Conservation (phyloP, 1,284 basidiomycete genomes). For the Sporisorium exsertum region DNA sequence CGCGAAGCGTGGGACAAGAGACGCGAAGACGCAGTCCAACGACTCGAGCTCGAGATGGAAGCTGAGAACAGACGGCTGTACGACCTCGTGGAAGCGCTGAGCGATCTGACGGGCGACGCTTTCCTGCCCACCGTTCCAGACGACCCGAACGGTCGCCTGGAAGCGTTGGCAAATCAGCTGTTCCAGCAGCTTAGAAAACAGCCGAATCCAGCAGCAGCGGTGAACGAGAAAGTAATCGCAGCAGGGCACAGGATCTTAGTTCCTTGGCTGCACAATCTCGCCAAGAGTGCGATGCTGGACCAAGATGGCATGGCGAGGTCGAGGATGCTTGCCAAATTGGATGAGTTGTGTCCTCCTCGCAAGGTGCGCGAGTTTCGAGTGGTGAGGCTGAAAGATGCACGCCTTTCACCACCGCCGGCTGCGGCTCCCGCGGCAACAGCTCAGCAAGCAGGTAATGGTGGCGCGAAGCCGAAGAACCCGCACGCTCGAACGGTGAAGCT, state of each 20-base stretch:
- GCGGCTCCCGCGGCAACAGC: background rate
- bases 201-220: constrained; percentile 21
- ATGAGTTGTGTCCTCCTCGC: constrained; percentile 81
- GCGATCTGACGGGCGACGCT: constrained; percentile 20
- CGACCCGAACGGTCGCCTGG: constrained; percentile 22
- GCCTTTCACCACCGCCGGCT: constrained; percentile 20
- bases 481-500: constrained; percentile 55
- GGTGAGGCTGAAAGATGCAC: constrained; percentile 79
- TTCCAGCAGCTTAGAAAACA: constrained; percentile 24
- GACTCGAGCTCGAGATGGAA: constrained; percentile 30
- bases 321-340: constrained; percentile 18
- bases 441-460: background rate
- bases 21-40: constrained; percentile 23
- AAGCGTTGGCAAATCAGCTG: constrained; percentile 15
- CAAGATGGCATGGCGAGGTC: constrained; percentile 11
- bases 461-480: constrained; percentile 24
- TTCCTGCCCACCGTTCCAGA: constrained; percentile 35
- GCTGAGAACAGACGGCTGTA: constrained; percentile 31
- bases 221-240: constrained; percentile 26
- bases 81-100: constrained; percentile 37
- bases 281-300: constrained; percentile 9
- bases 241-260: constrained; percentile 11
- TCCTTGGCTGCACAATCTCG: constrained; percentile 28
- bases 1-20: constrained; percentile 77
- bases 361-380: constrained; percentile 85